phyloP scores from a whole-genome alignment of 2,329 filamentous ascomycete species.

The Fusarium abutilonis region DNA sequence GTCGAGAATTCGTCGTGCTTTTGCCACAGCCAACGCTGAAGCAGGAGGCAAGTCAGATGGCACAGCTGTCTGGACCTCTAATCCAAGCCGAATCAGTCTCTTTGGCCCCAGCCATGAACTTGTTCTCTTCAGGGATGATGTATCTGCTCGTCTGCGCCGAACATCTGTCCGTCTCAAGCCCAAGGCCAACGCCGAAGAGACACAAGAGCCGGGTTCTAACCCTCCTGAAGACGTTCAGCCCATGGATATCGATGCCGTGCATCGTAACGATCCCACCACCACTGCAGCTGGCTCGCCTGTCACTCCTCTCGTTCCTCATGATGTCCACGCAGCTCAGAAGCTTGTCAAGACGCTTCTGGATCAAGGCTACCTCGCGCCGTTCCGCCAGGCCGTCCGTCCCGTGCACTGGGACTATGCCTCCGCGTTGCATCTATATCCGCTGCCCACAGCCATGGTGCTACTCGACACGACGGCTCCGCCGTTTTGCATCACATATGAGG shows the following conservation, averaged over 20 bases:
- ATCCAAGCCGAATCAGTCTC: slow-evolving; percentile 81
- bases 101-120: slow-evolving; percentile 92
- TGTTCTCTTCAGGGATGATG: slow-evolving; percentile 86
- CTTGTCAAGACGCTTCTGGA: slow-evolving; percentile 92
- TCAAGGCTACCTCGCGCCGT: slow-evolving; percentile 88
- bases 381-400: slow-evolving; percentile 80
- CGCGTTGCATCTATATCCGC: slow-evolving; percentile 82
- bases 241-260: slow-evolving; percentile 55
- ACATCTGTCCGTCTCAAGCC: slow-evolving; percentile 76
- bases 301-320: slow-evolving; percentile 57
- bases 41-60: slow-evolving; percentile 60
- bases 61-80: slow-evolving; percentile 85
- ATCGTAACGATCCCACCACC: slow-evolving; percentile 31
- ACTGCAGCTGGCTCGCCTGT: slow-evolving; percentile 45
- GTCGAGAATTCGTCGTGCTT: slow-evolving; percentile 81
- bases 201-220: slow-evolving; percentile 20
- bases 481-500: slow-evolving; percentile 92
- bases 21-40: slow-evolving; percentile 81
- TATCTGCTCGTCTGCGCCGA: slow-evolving; percentile 80
- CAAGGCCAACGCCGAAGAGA: slow-evolving; percentile 50
- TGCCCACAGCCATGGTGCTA: slow-evolving; percentile 85
- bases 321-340: slow-evolving; percentile 71
- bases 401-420: slow-evolving; percentile 89
- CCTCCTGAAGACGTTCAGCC: slow-evolving; percentile 34
- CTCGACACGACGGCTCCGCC: slow-evolving; percentile 83